Evolutionary conservation across 2,329 filamentous ascomycete genomes (phyloP), one percentile per base, ranked within the genome.

Genomic region (Juglanconis oblonga): DNA sequence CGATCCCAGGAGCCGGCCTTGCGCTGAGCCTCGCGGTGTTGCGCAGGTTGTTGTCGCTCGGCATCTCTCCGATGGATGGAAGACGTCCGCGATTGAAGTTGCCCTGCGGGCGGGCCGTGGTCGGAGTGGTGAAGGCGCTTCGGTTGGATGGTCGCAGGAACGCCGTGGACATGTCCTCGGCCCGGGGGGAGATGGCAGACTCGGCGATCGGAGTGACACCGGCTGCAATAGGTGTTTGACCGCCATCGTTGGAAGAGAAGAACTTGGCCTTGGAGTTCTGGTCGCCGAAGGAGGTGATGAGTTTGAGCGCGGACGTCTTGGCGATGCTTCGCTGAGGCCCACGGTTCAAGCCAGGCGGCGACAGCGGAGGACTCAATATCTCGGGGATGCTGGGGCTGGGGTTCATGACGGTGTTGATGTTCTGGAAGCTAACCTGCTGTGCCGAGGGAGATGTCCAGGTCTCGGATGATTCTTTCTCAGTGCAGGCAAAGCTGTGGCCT

Each of bases 201-300:
- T 92, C 88, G 1, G 90, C 88, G 68, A 97, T 97, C 0, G 94
- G 94, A 0, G 94, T 98, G 0, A 90, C 84, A n/a, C 89, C 91
- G 1, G 87, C 87, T 9, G 90, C 90, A 65, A 92, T 89, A 0
- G 92, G 92, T 0, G 92, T 97, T 65, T 79, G 79, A 8, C 83
- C 83, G 40, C 80, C 83, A 53, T 87, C 85, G 5, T 73, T 76
- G 44, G 77, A 72, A 0, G 79, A 76, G 66, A 87, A 85, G 74
- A 91, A 87, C 73, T 85, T 87, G 56, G 87, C 85, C 63, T 88
- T 87, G 29, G 79, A 77, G 4, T 76, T 76, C 50, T 80, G 79
- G 52, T 87, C 85, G 7, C 87, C 89, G 68, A 99, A 98, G 0
- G 90, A 88, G 0, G 95, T 98, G 68, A 98, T 96, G 2, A 98